Evolutionary conservation across 768 basidiomycete genomes (phyloP), one percentile per base, ranked within the genome.

Genomic region (Leucosporidium yakuticum): DNA sequence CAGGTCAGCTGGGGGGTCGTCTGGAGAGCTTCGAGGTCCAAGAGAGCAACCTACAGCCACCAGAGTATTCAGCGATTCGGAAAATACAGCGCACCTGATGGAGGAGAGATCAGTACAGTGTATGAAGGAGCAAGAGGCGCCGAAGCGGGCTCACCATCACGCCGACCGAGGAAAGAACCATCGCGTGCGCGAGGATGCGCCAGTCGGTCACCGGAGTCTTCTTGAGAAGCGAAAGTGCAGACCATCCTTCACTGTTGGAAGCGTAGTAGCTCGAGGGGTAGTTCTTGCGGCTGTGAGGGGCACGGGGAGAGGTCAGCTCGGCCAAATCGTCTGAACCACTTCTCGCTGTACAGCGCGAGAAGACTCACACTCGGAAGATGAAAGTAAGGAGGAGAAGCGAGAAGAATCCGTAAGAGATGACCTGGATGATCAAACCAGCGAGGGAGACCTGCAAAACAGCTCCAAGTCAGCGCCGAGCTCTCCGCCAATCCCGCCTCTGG

Each of bases 1-100:
- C 1, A 36, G 39, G 14, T 36, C 31, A 9, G 23, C 58, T 19
- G 4, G 4, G 34, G 39, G 39, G 2, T 2, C 3, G 39, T 15
- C 12, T 12, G 5, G 34, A 15, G 14, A 44, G 39, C 4, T 20
- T 27, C 5, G 17, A 11, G 8, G n/a, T 20, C 19, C 17, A 15
- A 7, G 47, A 32, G 51, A 31, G 44, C 9, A 20, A 23, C 39
- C n/a, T 49, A 55, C 69, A 88, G n/a, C 88, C 88, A 77, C 87
- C 79, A 4, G 84, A 83, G 34, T 85, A 81, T 71, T 90, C 88
- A 23, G 82, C 79, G 21, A 79, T 73, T 68, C 84, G 83, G 79
- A 85, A 90, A 2, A 81, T 77, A 49, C 85, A 88, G 64, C 88
- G 87, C 3, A 44, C 17, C 39, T 44, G 39, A 44, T 7, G 17